Conservation (phyloP, 2,329 filamentous ascomycete species). For the Huntiella savannae region DNA sequence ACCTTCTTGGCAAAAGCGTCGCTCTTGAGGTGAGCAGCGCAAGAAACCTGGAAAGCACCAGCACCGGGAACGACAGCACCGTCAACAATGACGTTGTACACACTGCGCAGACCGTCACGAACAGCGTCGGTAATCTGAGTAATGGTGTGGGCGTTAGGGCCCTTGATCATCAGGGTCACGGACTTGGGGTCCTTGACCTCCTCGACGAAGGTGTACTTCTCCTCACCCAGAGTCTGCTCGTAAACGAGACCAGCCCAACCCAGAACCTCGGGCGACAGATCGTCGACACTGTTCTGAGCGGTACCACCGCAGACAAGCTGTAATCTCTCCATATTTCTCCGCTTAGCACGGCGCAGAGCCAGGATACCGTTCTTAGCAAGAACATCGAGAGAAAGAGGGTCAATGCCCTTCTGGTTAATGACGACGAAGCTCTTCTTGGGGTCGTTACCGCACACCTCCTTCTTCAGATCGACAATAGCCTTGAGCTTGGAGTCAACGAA, state of each 20-base stretch:
- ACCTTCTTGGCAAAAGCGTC: conserved; percentile 75
- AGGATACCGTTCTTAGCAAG: conserved; percentile 96
- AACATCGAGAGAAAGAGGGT: conserved; percentile 86
- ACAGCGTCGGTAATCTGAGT: conserved; percentile 93
- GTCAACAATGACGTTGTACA: conserved; percentile 99
- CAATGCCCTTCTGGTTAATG: conserved; percentile 98
- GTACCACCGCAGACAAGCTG: conserved; percentile 84
- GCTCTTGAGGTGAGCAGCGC: conserved; percentile 68
- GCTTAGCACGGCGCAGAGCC: conserved; percentile 82
- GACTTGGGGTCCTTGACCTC: conserved; percentile 98
- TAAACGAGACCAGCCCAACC: conserved; percentile 95
- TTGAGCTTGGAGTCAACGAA: conserved; percentile 93
- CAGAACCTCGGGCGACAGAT: conserved; percentile 68
- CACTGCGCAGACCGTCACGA: conserved; percentile 79
- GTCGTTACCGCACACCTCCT: conserved; percentile 86
- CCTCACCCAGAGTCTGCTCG: conserved; percentile 91
- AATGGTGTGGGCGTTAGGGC: conserved; percentile 91
- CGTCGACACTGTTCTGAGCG: conserved; percentile 92
- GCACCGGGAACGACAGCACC: conserved; percentile 84
- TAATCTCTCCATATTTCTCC: conserved; percentile 96
- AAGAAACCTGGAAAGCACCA: conserved; percentile 90
- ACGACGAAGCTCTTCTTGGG: conserved; percentile 91
- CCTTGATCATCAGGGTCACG: conserved; percentile 93
- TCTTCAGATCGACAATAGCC: conserved; percentile 96
- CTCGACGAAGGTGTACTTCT: conserved; percentile 98